Percentiles rank a stretch among this genome's conserved stretches.
These are phyloP conservation scores for Taphrina confusa DNA, from an alignment of 1,139 yeast species.

Conservation along the genomic window DNA sequence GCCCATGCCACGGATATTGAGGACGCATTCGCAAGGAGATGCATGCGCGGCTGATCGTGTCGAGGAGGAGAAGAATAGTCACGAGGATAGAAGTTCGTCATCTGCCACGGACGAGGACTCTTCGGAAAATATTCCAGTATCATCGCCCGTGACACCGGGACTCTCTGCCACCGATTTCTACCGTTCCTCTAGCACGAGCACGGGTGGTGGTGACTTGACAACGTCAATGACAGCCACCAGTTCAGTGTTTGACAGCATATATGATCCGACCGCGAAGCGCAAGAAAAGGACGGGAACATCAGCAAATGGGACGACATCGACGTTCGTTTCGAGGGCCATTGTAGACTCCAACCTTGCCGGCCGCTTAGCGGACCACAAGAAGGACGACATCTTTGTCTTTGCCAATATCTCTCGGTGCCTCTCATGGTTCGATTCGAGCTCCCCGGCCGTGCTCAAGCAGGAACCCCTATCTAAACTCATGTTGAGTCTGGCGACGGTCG, in stretches of 20 bases:
- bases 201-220: constrained; percentile 17
- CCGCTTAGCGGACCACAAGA: constrained; percentile 45
- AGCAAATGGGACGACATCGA: constrained; percentile 45
- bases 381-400: constrained; percentile 45
- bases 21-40: constrained; percentile 22
- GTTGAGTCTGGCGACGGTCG: constrained; percentile 50
- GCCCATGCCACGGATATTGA: not conserved
- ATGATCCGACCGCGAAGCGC: constrained; percentile 18
- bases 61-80: not conserved
- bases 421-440: constrained; percentile 46
- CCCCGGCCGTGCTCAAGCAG: constrained; percentile 42
- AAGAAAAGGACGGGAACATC: constrained; percentile 29
- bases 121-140: not conserved
- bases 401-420: constrained; percentile 48
- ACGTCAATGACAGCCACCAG: constrained; percentile 13
- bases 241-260: constrained; percentile 19
- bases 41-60: not conserved
- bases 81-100: constrained; percentile 5
- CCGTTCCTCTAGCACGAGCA: constrained; percentile 9
- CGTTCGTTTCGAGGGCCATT: constrained; percentile 49
- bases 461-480: constrained; percentile 50
- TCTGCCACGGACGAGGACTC: constrained; percentile 11
- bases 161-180: not conserved
- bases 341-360: constrained; percentile 47
- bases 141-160: constrained; percentile 8